phyloP scores from a whole-genome alignment of 768 basidiomycete genomes.

The Heimioporus sp. region DNA sequence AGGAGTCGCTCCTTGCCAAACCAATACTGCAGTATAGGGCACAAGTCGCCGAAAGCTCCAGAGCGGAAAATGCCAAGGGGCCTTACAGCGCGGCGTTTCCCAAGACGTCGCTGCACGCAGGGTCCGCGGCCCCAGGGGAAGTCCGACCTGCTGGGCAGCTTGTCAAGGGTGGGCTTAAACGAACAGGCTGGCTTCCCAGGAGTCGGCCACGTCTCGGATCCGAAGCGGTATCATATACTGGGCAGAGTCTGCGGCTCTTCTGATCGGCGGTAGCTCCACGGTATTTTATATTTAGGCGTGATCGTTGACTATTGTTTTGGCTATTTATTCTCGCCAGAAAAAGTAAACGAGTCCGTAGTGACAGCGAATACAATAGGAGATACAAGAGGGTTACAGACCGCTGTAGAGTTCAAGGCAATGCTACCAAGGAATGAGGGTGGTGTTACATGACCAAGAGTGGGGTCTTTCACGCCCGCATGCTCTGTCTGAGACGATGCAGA shows the following conservation, averaged over 20 bases:
- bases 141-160: slow-evolving; percentile 52
- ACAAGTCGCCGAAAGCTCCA: slow-evolving; percentile 36
- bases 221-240: slow-evolving; percentile 17
- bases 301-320: slow-evolving; percentile 11
- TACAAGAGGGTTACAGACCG: slow-evolving; percentile 11
- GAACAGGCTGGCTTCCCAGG: slow-evolving; percentile 23
- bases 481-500: slow-evolving; percentile 5
- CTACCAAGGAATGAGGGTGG: slow-evolving; percentile 16
- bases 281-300: neutral
- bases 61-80: slow-evolving; percentile 27
- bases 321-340: slow-evolving; percentile 1
- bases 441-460: slow-evolving; percentile 30
- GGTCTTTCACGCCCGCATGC: slow-evolving; percentile 12
- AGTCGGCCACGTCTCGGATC: slow-evolving; percentile 14
- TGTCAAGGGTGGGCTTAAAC: slow-evolving; percentile 51
- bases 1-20: slow-evolving; percentile 70
- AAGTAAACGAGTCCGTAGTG: slow-evolving; percentile 9
- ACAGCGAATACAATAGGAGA: slow-evolving; percentile 14
- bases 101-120: slow-evolving; percentile 39
- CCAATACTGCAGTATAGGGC: slow-evolving; percentile 50
- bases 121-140: slow-evolving; percentile 58
- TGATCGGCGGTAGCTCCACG: neutral
- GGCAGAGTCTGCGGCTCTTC: slow-evolving; percentile 17
- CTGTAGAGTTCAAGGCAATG: slow-evolving; percentile 7
- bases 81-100: slow-evolving; percentile 24